A percentile compares a stretch with the other conserved stretches of the same genome.
Evolutionary conservation across 108 stramenopile genomes (phyloP).

Genomic region (Cylindrotheca closterium): DNA sequence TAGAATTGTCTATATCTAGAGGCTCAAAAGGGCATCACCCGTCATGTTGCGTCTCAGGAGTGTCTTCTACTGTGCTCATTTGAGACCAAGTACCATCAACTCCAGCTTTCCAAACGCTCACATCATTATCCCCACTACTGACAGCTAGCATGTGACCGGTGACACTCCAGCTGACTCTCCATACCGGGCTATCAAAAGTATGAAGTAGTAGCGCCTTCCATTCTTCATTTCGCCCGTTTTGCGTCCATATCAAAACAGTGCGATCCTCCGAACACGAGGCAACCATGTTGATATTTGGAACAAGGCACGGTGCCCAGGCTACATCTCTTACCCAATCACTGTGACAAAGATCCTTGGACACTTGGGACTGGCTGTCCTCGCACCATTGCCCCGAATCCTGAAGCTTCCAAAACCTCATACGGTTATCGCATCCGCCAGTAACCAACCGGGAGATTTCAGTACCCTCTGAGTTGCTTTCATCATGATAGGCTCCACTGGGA

Average conservation of each 20-base stretch:
- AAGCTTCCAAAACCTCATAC: slow-evolving; percentile 89
- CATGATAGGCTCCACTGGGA: slow-evolving; percentile 59
- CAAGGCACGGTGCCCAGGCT: slow-evolving; percentile 90
- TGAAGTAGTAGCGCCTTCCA: slow-evolving; percentile 87
- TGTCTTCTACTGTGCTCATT: slow-evolving; percentile 60
- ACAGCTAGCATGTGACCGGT: slow-evolving; percentile 98
- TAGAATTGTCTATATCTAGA: too few species aligned
- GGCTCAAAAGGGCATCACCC: too few species aligned
- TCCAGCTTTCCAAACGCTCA: slow-evolving; percentile 93
- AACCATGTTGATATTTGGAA: slow-evolving; percentile 87
- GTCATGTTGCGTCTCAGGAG: slow-evolving; percentile 1
- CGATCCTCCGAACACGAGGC: slow-evolving; percentile 96
- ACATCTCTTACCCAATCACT: slow-evolving; percentile 98
- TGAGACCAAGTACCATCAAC: slow-evolving; percentile 77
- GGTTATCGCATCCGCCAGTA: slow-evolving; percentile 96
- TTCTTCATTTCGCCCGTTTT: slow-evolving; percentile 33
- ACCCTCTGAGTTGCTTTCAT: slow-evolving; percentile 8
- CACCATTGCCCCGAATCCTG: slow-evolving; percentile 52
- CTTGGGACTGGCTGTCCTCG: slow-evolving; percentile 45
- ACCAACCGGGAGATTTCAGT: slow-evolving; percentile 69
- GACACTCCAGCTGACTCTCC: slow-evolving; percentile 98
- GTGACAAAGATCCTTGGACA: slow-evolving; percentile 49
- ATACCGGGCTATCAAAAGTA: slow-evolving; percentile 91
- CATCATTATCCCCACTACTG: slow-evolving; percentile 91
- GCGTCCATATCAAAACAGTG: slow-evolving; percentile 94